Evolutionary conservation across 208 protist species (phyloP).

Genomic region (Crithidia expoeki): DNA sequence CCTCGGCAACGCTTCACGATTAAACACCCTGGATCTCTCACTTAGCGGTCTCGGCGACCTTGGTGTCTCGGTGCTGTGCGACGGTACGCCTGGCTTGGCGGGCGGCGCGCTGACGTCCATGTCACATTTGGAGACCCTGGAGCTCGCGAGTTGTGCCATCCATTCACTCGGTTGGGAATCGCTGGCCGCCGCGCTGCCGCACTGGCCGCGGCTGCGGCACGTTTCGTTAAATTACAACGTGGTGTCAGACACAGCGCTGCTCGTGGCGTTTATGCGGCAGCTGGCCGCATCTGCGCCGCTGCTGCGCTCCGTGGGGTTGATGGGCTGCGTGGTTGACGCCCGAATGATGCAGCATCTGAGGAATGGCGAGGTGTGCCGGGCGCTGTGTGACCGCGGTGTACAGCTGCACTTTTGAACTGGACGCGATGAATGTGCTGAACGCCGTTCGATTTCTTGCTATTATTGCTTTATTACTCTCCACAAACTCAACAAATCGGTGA

Average conservation of each 20-base stretch:
- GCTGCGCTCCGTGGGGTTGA: slow-evolving; percentile 23
- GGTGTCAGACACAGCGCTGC: slow-evolving; percentile 4
- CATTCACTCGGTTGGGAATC: slow-evolving; percentile 63
- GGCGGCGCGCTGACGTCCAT: slow-evolving; percentile 50
- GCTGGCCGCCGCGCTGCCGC: slow-evolving; percentile 49
- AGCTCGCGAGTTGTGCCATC: slow-evolving; percentile 56
- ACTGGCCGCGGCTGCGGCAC: slow-evolving; percentile 38
- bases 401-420: slow-evolving; percentile 17
- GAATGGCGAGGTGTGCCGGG: slow-evolving; percentile 13
- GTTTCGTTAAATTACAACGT: slow-evolving; percentile 65
- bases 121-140: slow-evolving; percentile 41
- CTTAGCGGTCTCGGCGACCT: slow-evolving; percentile 72
- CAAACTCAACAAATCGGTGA: too few species aligned
- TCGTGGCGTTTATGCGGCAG: slow-evolving; percentile 15
- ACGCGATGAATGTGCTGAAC: background rate
- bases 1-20: slow-evolving; percentile 31
- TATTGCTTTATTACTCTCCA: too few species aligned
- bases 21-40: slow-evolving; percentile 63
- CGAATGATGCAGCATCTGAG: background rate
- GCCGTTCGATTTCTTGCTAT: too few species aligned
- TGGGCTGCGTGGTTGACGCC: slow-evolving; percentile 17
- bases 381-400: slow-evolving; percentile 26
- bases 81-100: slow-evolving; percentile 32
- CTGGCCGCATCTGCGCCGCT: background rate
- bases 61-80: slow-evolving; percentile 69